Percentiles rank a stretch among this genome's conserved stretches.
Evolutionary conservation across 164 flowering plant genomes (phyloP).

Genomic region (Vitis vinifera): ASM3070453v1 NC_081817.1:4862001-4862500

Average conservation of each 20-base stretch:
- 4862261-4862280: conserved; percentile 8
- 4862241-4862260: conserved; percentile 8
- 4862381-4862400: not conserved
- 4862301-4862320: not conserved
- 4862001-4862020: not conserved
- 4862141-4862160: conserved; percentile 4
- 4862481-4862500: conserved; percentile 11
- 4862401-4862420: conserved; percentile 1
- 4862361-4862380: not conserved
- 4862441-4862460: not conserved
- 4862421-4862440: conserved; percentile 10
- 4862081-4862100: not conserved
- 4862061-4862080: not conserved
- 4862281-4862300: conserved; percentile 1
- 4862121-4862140: conserved; percentile 4
- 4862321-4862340: not conserved
- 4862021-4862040: not conserved
- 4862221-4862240: not conserved
- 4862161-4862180: conserved; percentile 5
- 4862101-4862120: not conserved
- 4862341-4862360: not conserved
- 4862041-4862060: not conserved
- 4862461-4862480: conserved; percentile 11
- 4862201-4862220: not conserved
- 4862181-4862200: conserved; percentile 9